These are phyloP conservation scores for Aspergillus quadricinctus DNA, from an alignment of 2,329 filamentous ascomycete species.

Conservation along the genomic window DNA sequence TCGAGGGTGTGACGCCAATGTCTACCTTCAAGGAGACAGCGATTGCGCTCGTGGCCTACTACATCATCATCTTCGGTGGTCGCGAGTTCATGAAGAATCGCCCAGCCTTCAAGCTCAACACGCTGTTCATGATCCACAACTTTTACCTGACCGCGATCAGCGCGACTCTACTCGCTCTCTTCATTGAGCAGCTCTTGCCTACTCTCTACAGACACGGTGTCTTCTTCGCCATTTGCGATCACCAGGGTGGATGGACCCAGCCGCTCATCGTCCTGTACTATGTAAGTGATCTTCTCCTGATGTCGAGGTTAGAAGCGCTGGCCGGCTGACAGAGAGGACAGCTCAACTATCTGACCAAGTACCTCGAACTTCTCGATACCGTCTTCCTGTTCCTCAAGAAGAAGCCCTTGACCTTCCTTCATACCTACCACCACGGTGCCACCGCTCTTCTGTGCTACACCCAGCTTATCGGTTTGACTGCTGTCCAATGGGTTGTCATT, in stretches of 20 bases:
- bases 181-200: constrained; percentile 84
- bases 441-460: constrained; percentile 97
- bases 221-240: constrained; percentile 78
- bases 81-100: constrained; percentile 87
- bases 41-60: constrained; percentile 81
- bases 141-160: constrained; percentile 87
- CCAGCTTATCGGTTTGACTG: constrained; percentile 85
- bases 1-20: constrained; percentile 76
- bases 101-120: constrained; percentile 79
- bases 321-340: constrained; percentile 34
- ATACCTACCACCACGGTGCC: constrained; percentile 97
- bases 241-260: constrained; percentile 85
- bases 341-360: constrained; percentile 98
- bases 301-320: neutral
- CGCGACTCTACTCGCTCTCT: constrained; percentile 72
- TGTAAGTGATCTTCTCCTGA: constrained; percentile 53
- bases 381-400: constrained; percentile 98
- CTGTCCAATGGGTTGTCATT: constrained; percentile 94
- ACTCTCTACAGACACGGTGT: constrained; percentile 75
- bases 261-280: constrained; percentile 94
- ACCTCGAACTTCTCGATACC: constrained; percentile 90
- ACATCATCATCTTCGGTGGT: constrained; percentile 87
- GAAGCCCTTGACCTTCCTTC: constrained; percentile 98
- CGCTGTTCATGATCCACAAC: constrained; percentile 93
- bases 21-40: constrained; percentile 82